These are phyloP conservation scores for Hyaloperonospora arabidopsidis DNA, from an alignment of 352 stramenopile species.

Conservation along the genomic window DNA sequence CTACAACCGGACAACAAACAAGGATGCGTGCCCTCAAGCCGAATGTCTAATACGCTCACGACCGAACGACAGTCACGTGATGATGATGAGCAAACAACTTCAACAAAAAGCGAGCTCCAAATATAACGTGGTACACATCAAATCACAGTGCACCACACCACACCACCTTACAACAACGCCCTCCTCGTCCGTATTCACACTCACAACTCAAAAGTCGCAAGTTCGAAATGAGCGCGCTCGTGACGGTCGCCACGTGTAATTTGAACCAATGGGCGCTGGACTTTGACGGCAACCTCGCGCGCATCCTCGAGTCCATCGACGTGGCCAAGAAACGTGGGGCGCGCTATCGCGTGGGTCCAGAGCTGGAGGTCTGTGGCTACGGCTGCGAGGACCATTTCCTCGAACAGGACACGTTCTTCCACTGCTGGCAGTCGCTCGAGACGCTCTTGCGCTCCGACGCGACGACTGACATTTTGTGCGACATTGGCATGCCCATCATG, in stretches of 20 bases:
- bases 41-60: too few relatives aligned
- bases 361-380: slow-evolving; percentile 98
- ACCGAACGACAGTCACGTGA: too few relatives aligned
- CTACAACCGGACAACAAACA: too few relatives aligned
- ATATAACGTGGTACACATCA: too few relatives aligned
- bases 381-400: slow-evolving; percentile 99
- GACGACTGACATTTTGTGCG: slow-evolving; percentile 92
- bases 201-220: too few relatives aligned
- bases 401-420: slow-evolving; percentile 95
- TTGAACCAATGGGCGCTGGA: slow-evolving; percentile 99
- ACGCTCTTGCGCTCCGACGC: slow-evolving; percentile 77
- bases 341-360: slow-evolving; percentile 91
- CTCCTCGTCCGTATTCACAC: too few relatives aligned
- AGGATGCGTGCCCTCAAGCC: too few relatives aligned
- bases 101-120: too few relatives aligned
- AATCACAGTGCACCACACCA: too few relatives aligned
- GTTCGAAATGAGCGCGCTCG: slow-evolving; percentile 81
- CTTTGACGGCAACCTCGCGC: slow-evolving; percentile 96
- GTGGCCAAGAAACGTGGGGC: slow-evolving; percentile 81
- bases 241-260: slow-evolving; percentile 97
- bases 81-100: too few relatives aligned
- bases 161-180: too few relatives aligned
- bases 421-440: slow-evolving; percentile 95
- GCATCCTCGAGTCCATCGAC: slow-evolving; percentile 87
- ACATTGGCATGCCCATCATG: slow-evolving; percentile 97